Evolutionary conservation across 257 asterid genomes (phyloP).

Genomic region (Nicotiana tabacum): DNA sequence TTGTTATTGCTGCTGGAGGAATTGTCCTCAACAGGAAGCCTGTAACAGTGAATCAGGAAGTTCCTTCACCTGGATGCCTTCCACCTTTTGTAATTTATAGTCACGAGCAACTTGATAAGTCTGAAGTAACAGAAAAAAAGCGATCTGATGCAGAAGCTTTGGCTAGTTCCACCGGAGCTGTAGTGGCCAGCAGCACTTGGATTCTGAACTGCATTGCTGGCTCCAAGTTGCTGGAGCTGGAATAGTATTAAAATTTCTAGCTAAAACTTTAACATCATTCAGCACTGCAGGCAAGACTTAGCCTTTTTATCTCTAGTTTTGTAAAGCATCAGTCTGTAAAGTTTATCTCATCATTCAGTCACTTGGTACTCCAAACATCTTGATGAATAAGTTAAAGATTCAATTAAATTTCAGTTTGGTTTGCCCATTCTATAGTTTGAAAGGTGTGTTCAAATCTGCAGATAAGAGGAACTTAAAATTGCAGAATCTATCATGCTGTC

Average conservation of each 20-base stretch:
- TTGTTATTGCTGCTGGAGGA: constrained; percentile 84
- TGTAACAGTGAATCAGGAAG: constrained; percentile 33
- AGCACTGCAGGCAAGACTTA: background rate
- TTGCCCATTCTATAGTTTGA: background rate
- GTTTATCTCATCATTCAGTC: background rate
- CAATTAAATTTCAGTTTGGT: background rate
- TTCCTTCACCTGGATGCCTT: constrained; percentile 14
- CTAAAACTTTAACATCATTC: background rate
- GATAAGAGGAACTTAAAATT: background rate
- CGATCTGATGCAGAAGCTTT: constrained; percentile 49
- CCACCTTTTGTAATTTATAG: constrained; percentile 51
- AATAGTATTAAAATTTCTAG: constrained; percentile 12
- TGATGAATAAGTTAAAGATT: background rate
- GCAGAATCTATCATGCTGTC: background rate
- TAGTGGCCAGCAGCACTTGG: constrained; percentile 69
- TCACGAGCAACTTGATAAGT: constrained; percentile 47
- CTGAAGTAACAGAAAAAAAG: constrained; percentile 25
- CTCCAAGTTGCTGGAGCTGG: constrained; percentile 37
- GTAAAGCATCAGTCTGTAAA: background rate
- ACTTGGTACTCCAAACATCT: background rate
- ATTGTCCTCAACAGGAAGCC: constrained; percentile 75
- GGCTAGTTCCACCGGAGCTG: constrained; percentile 57
- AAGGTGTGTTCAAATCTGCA: background rate
- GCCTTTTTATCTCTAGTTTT: background rate
- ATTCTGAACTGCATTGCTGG: constrained; percentile 76